Evolutionary conservation across 257 asterid genomes (phyloP).

Genomic region (Knoxia roxburghii): DNA sequence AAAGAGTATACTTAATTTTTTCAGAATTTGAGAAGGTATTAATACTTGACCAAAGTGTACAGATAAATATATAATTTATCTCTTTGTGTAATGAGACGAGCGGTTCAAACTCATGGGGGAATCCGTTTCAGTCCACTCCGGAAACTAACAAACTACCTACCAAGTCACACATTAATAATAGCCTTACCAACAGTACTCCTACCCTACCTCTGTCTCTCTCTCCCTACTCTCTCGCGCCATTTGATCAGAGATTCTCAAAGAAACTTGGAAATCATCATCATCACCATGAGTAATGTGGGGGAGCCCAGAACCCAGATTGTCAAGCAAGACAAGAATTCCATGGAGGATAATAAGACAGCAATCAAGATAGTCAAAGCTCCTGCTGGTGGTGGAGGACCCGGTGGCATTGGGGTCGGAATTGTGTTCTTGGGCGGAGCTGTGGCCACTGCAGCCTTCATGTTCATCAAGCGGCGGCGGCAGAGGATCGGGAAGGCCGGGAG

Average conservation of each 20-base stretch:
- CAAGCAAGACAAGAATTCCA: conserved; percentile 14
- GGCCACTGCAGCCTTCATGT: conserved; percentile 48
- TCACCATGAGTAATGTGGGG: conserved; percentile 4
- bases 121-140: conserved; percentile 13
- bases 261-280: neutral
- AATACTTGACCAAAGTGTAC: too few relatives aligned
- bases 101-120: conserved; percentile 28
- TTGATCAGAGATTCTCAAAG: too few relatives aligned
- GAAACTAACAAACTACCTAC: conserved; percentile 12
- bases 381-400: conserved; percentile 22
- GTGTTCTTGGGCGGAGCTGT: conserved; percentile 59
- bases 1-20: too few relatives aligned
- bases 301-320: neutral
- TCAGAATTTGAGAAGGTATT: too few relatives aligned
- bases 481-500: conserved; percentile 9
- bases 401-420: conserved; percentile 40
- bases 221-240: too few relatives aligned
- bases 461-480: conserved; percentile 28
- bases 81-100: conserved; percentile 15
- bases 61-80: too few relatives aligned
- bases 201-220: neutral
- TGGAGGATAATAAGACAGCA: conserved; percentile 21
- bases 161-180: neutral
- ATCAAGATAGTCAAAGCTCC: conserved; percentile 21
- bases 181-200: neutral